A percentile compares a stretch with the other conserved stretches of the same genome.
Evolutionary conservation across 805 yeast species (phyloP).

Genomic region (Ogataea pilisensis): DNA sequence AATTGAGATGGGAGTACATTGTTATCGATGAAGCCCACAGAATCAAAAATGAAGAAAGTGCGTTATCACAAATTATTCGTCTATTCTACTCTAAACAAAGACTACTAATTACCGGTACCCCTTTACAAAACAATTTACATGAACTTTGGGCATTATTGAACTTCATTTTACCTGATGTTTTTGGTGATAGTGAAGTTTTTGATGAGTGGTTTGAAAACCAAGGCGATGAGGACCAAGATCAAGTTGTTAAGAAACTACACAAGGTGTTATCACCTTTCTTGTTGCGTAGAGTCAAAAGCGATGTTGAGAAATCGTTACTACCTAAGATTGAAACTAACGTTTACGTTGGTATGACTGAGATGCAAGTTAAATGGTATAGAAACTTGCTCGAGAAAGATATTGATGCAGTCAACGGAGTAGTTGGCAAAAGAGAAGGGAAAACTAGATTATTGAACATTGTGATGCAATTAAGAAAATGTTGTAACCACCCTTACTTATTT

Average conservation of each 20-base stretch:
- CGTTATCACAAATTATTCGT: conserved; percentile 88
- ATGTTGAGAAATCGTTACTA: conserved; percentile 83
- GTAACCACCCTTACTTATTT: conserved; percentile 94
- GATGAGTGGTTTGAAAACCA: conserved; percentile 83
- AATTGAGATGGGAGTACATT: conserved; percentile 88
- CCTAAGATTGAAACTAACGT: conserved; percentile 90
- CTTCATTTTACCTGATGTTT: conserved; percentile 89
- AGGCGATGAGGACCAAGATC: conserved; percentile 71
- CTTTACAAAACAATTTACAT: conserved; percentile 89
- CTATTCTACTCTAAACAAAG: conserved; percentile 82
- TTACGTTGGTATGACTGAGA: conserved; percentile 91
- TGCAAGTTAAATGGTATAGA: conserved; percentile 93
- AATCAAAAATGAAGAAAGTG: conserved; percentile 90
- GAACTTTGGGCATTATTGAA: conserved; percentile 95
- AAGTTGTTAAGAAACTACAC: conserved; percentile 83
- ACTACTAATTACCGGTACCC: conserved; percentile 90
- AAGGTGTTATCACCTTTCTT: conserved; percentile 84
- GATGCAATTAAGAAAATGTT: conserved; percentile 94
- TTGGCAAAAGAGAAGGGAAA: conserved; percentile 91
- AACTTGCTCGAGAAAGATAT: conserved; percentile 86
- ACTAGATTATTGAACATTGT: conserved; percentile 89
- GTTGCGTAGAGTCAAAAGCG: conserved; percentile 84
- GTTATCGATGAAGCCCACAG: conserved; percentile 96
- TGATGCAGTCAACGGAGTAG: conserved; percentile 93
- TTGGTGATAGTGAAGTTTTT: conserved; percentile 84